Conservation (phyloP, 306 rosid species). For the Trichosanthes truncata region DNA sequence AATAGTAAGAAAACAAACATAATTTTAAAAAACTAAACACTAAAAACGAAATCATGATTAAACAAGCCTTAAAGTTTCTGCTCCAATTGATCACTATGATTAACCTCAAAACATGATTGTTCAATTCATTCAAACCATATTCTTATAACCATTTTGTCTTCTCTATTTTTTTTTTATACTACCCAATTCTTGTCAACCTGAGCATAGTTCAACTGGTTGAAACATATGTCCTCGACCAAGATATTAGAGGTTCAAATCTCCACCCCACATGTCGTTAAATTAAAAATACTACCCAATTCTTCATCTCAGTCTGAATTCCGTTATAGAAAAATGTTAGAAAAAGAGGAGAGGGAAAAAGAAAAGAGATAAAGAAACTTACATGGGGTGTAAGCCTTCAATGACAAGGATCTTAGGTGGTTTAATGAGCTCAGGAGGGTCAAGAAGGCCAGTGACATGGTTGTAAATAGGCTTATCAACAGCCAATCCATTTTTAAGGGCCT, state of each 20-base stretch:
- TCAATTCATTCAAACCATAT: neutral
- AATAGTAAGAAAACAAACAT: too few relatives aligned
- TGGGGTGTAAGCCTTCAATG: constrained; percentile 97
- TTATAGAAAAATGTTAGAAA: neutral
- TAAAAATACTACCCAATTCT: neutral
- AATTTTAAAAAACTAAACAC: too few relatives aligned
- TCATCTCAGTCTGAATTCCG: neutral
- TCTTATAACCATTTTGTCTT: neutral
- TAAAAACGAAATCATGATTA: neutral
- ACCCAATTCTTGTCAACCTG: neutral
- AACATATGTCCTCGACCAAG: too few relatives aligned
- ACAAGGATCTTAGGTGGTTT: constrained; percentile 95
- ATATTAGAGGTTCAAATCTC: too few relatives aligned
- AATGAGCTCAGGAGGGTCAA: constrained; percentile 90
- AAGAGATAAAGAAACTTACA: constrained; percentile 37
- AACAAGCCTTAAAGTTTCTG: neutral
- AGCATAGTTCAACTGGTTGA: too few relatives aligned
- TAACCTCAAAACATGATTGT: neutral
- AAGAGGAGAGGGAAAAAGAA: neutral
- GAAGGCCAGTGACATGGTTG: constrained; percentile 88
- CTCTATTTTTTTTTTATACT: neutral
- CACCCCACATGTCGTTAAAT: too few relatives aligned
- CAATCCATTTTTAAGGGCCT: constrained; percentile 65
- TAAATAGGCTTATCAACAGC: constrained; percentile 82
- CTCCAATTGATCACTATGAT: neutral